Evolutionary conservation across 1,139 yeast species (phyloP).

Genomic region (Pichia sp.): DNA sequence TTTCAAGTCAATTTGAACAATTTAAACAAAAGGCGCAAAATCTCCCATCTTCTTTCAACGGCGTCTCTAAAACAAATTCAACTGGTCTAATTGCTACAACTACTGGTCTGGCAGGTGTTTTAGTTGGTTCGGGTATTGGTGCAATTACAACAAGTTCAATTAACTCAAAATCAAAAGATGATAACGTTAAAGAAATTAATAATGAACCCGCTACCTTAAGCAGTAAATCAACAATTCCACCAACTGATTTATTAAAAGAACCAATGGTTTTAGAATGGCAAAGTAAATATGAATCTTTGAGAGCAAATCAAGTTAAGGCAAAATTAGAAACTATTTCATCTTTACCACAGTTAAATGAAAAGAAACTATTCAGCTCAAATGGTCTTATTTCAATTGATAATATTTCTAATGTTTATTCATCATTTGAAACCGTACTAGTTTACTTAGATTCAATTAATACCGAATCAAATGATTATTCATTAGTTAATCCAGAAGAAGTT

Average conservation of each 20-base stretch:
- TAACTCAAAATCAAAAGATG: background rate
- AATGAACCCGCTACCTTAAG: background rate
- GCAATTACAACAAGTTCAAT: background rate
- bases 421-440: slow-evolving; percentile 40
- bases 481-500: slow-evolving; percentile 9
- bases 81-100: background rate
- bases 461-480: slow-evolving; percentile 22
- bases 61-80: background rate
- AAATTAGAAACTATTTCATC: slow-evolving; percentile 1
- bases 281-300: slow-evolving; percentile 38
- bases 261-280: slow-evolving; percentile 35
- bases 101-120: background rate
- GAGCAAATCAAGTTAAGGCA: slow-evolving; percentile 26
- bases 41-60: background rate
- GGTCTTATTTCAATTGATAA: slow-evolving; percentile 43
- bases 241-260: slow-evolving; percentile 3
- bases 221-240: background rate
- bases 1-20: background rate
- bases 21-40: background rate
- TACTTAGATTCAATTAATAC: slow-evolving; percentile 27
- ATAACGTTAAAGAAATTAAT: background rate
- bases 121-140: slow-evolving; percentile 11
- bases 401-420: slow-evolving; percentile 42
- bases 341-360: slow-evolving; percentile 1
- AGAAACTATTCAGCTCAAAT: slow-evolving; percentile 8